Evolutionary conservation across 2,329 filamentous ascomycete genomes (phyloP), one percentile per base, ranked within the genome.

Genomic region (Fusarium piperis): DNA sequence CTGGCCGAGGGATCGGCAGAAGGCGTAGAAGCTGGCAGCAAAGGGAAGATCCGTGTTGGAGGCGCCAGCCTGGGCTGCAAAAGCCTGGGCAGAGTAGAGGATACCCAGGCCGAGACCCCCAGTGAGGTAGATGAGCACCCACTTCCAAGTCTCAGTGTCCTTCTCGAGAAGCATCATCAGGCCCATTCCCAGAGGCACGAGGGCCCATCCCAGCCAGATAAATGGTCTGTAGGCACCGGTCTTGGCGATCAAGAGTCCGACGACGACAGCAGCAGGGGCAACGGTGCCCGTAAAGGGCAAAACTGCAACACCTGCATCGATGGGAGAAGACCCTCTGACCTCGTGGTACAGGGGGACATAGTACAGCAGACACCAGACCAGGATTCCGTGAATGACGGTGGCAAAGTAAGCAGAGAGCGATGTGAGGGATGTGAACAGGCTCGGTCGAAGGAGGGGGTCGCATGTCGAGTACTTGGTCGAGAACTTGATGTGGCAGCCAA

Each of bases 11-110:
- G 87, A 86, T n/a, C 74, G 68, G 39, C 66, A 75, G 82, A 94
- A 93, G 59, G 86, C 87, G 80, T 91, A 92, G 82, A 93, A 88
- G 12, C 88, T 90, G 1, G 89, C 87, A 41, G 90, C 86, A 16
- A 70, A 76, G 8, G 81, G 80, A 12, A 78, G 75, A 2, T 87
- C 85, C 1, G 89, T 84, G 16, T 76, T 75, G 16, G 72, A 74
- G 10, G 74, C 74, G 6, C 62, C 58, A 3, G 90, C 90, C 79
- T 93, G 91, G 23, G 92, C 86, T 1, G 88, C 86, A 46, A 92
- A 87, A 0, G 83, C 85, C 79, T 92, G 87, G 3, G 87, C 83
- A 0, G 91, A 87, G 79, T 92, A 92, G 4, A 93, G 82, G 65
- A 92, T 86, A 3, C 91, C 91, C 2, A 88, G 84, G 9, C 91